Conservation (phyloP, 2,329 filamentous ascomycete species). For the Cercospora beticola region DNA sequence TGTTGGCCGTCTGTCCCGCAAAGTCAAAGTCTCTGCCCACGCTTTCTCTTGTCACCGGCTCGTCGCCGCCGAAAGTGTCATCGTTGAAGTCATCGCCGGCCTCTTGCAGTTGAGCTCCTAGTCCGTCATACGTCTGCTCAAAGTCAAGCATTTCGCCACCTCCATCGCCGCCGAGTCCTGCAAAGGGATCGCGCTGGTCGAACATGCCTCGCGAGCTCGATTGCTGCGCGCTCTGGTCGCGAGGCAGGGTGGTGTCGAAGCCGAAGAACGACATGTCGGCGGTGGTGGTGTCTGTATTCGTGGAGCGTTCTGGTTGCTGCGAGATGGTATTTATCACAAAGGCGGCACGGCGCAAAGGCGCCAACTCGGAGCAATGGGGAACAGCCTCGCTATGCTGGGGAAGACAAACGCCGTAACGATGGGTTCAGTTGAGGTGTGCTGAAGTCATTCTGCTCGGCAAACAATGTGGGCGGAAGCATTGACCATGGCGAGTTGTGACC, state of each 20-base stretch:
- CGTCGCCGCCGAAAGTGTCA: constrained; percentile 72
- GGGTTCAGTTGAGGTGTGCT: background rate
- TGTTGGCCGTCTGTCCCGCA: constrained; percentile 86
- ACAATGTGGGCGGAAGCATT: background rate
- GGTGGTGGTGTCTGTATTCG: constrained; percentile 1
- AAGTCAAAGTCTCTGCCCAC: constrained; percentile 97
- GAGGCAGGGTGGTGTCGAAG: constrained; percentile 69
- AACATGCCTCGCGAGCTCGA: constrained; percentile 59
- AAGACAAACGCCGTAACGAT: background rate
- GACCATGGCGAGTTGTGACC: background rate
- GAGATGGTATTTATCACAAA: background rate
- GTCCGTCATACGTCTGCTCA: constrained; percentile 94
- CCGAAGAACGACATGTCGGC: constrained; percentile 80
- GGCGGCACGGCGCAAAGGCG: constrained; percentile 3
- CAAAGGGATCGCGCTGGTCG: constrained; percentile 81
- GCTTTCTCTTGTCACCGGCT: constrained; percentile 49
- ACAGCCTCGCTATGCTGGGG: background rate
- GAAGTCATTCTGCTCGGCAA: background rate
- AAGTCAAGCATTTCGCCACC: constrained; percentile 69
- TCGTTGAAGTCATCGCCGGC: constrained; percentile 94
- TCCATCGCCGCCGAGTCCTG: constrained; percentile 64
- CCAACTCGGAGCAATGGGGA: background rate
- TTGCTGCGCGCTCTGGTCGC: constrained; percentile 55
- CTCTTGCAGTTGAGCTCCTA: constrained; percentile 88
- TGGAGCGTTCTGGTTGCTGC: background rate